These are phyloP conservation scores for Kazachstania kunashirensis DNA, from an alignment of 805 yeast genomes.

Conservation along the genomic window DNA sequence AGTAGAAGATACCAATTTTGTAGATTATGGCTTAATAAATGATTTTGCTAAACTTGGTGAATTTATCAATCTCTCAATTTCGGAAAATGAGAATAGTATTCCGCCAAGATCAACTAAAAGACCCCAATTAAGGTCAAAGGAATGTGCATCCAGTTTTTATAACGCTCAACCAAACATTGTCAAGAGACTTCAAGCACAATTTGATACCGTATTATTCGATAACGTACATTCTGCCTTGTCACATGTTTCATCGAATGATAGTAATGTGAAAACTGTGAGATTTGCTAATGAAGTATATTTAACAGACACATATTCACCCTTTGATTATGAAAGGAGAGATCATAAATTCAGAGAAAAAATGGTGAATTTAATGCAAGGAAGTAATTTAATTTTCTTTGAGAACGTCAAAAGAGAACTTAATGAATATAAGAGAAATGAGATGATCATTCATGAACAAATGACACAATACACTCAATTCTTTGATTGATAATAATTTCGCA, in stretches of 20 bases:
- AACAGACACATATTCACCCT: slow-evolving; percentile 22
- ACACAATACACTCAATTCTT: slow-evolving; percentile 48
- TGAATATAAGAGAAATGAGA: slow-evolving; percentile 49
- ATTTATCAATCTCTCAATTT: slow-evolving; percentile 9
- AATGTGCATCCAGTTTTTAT: slow-evolving; percentile 16
- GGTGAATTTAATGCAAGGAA: slow-evolving; percentile 12
- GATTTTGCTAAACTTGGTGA: slow-evolving; percentile 18
- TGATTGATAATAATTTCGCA: not conserved
- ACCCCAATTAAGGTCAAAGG: slow-evolving; percentile 15
- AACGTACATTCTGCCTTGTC: not conserved
- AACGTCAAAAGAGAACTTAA: slow-evolving; percentile 56
- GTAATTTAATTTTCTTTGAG: slow-evolving; percentile 14
- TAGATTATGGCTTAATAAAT: slow-evolving; percentile 15
- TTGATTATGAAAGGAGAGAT: slow-evolving; percentile 25
- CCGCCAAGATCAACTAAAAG: slow-evolving; percentile 21
- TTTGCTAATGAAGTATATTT: slow-evolving; percentile 23
- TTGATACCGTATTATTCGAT: not conserved
- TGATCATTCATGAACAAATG: slow-evolving; percentile 60
- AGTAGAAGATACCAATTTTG: not conserved
- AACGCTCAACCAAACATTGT: slow-evolving; percentile 6
- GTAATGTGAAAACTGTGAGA: slow-evolving; percentile 11
- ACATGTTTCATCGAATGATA: not conserved
- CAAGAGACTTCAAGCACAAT: slow-evolving; percentile 1
- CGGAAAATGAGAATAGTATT: not conserved
- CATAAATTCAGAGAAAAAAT: slow-evolving; percentile 15